Percentiles rank a stretch among this genome's conserved stretches.
phyloP scores from a whole-genome alignment of 1,284 basidiomycete species.

The Pseudozyma thailandica region DNA sequence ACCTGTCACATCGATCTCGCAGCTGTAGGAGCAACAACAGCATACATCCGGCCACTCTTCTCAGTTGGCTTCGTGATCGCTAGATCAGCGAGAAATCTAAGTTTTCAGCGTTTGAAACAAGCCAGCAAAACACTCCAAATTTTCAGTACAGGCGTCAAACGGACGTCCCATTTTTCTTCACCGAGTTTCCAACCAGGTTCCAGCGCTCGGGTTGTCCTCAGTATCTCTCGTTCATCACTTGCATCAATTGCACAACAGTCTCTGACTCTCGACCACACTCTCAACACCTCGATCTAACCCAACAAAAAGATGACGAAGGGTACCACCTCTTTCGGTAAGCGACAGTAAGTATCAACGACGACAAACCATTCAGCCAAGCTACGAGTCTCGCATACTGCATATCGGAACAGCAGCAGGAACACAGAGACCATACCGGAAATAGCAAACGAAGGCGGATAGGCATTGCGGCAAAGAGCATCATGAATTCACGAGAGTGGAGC shows the following conservation, averaged over 20 bases:
- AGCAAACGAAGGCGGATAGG: no score
- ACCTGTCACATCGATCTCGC: no score
- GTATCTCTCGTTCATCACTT: background rate
- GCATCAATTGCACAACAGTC: slow-evolving; percentile 5
- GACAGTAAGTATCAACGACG: slow-evolving; percentile 63
- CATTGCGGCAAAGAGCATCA: no score
- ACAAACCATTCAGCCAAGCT: slow-evolving; percentile 71
- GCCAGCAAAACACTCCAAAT: background rate
- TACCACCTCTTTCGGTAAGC: slow-evolving; percentile 68
- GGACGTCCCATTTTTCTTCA: background rate
- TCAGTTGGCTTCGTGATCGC: background rate
- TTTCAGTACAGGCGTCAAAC: background rate
- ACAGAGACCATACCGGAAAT: background rate
- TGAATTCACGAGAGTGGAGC: no score
- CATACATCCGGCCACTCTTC: no score
- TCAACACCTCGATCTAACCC: slow-evolving; percentile 10
- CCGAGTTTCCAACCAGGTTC: slow-evolving; percentile 1
- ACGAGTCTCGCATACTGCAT: slow-evolving; percentile 90
- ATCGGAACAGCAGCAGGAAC: background rate
- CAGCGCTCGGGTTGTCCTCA: slow-evolving; percentile 32
- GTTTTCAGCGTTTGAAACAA: background rate
- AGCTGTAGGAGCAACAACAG: background rate
- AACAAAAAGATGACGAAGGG: slow-evolving; percentile 65
- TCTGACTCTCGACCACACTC: slow-evolving; percentile 19
- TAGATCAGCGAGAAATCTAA: background rate